Percentiles rank a stretch among this genome's conserved stretches.
phyloP scores from a whole-genome alignment of 2,329 filamentous ascomycete species.

The Hymenoscyphus linearis region DNA sequence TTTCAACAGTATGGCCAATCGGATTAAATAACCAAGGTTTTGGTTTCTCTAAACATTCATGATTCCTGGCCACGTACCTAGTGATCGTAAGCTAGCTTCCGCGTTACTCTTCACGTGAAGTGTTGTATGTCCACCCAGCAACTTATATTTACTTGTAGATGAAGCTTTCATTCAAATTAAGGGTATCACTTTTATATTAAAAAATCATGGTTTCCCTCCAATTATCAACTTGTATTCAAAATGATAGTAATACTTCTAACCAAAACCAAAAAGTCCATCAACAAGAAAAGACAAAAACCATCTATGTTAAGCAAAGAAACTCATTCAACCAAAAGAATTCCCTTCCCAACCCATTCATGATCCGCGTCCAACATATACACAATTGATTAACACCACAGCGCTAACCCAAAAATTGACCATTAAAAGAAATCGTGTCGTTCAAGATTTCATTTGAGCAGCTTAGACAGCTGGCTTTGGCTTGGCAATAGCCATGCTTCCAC shows the following conservation, averaged over 20 bases:
- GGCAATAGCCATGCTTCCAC: no score
- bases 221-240: not conserved
- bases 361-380: not conserved
- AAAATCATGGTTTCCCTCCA: not conserved
- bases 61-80: no score
- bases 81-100: no score
- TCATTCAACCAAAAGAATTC: not conserved
- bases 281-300: not conserved
- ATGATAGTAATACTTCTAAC: not conserved
- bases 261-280: not conserved
- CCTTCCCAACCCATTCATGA: not conserved
- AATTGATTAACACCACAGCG: not conserved
- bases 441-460: not conserved
- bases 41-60: no score
- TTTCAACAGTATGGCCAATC: no score
- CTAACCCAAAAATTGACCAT: not conserved
- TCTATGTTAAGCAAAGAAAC: not conserved
- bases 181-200: not conserved
- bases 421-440: not conserved
- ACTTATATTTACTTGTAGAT: no score
- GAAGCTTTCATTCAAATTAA: not conserved
- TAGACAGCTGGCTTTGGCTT: not conserved
- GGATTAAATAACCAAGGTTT: no score
- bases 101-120: no score
- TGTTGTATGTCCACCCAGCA: no score